Base-by-base conservation (phyloP, 176 grass and related monocot genomes). In the Avena atlantica region DNA sequence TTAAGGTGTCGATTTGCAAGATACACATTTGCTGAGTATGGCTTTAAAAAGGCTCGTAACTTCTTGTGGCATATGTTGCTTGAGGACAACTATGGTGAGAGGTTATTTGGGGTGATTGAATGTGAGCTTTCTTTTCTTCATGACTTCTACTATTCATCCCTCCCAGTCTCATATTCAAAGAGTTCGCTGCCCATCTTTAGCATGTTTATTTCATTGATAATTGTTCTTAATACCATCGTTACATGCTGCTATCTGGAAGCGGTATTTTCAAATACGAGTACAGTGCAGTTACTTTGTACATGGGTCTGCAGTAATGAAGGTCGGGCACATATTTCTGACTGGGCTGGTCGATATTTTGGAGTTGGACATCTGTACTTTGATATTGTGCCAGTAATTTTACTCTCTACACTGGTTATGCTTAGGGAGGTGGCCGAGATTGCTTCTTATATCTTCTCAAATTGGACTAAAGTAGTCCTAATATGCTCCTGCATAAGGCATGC, bases 381-480 rank as follows among this genome's bases (percentile, higher is more conserved):
- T 5, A 0, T 3, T 1, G 50, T 83, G 14, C 65, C 34, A 0
- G n/a, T 56, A 0, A 24, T 1, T 7, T 4, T 71, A 6, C 11
- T 25, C 4, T 0, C 20, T 27, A 19, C 51, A 25, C 49, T 58
- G n/a, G 50, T 45, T 24, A 15, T 83, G 0, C 66, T 71, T 58
- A 6, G 19, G 15, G 81, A 71, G 50, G 1, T 0, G 10, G 15
- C 19, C 6, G 29, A 58, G 11, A 72, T 82, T 36, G 4, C 9
- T 42, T 71, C 19, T 21, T 83, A 45, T 67, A 24, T 20, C 8
- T 66, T 23, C 13, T 64, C 44, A 10, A 85, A 76, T 11, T 65
- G 24, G 71, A 65, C 71, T 2, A 85, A 85, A 65, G 58, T 76
- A 3, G 17, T 11, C 72, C 58, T 85, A 27, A 36, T 85, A 1